Evolutionary conservation across 2,329 filamentous ascomycete genomes (phyloP).

Genomic region (Penicillium sp.): DNA sequence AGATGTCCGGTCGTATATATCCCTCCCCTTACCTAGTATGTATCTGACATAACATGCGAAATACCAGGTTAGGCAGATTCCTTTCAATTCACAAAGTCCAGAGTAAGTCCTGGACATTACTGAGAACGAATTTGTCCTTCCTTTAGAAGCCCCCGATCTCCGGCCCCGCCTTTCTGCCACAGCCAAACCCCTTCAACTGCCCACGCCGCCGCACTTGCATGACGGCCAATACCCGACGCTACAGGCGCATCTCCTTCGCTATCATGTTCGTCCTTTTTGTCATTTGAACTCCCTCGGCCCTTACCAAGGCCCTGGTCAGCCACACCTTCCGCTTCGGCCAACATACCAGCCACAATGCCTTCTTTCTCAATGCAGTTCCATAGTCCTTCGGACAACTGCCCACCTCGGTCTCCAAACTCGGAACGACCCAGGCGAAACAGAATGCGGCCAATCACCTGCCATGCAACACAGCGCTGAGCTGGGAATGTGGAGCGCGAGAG

Average conservation of each 20-base stretch:
- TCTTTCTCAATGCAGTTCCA: constrained; percentile 78
- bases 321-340: constrained; percentile 67
- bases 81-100: no score
- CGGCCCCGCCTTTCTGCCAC: constrained; percentile 67
- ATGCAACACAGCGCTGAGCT: constrained; percentile 84
- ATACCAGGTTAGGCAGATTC: no score
- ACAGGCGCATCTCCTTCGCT: constrained; percentile 8
- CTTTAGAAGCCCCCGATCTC: constrained; percentile 42
- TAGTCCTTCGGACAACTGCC: constrained; percentile 69
- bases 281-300: constrained; percentile 4
- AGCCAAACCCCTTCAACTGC: constrained; percentile 88
- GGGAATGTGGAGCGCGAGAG: constrained; percentile 78
- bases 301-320: constrained; percentile 41
- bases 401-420: constrained; percentile 61
- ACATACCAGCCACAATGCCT: constrained; percentile 70
- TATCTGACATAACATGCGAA: no score
- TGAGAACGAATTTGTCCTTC: constrained; percentile 31
- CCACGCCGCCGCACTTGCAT: constrained; percentile 78
- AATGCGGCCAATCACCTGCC: constrained; percentile 82
- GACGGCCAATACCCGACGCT: constrained; percentile 47
- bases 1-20: no score
- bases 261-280: constrained; percentile 2
- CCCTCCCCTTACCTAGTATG: no score
- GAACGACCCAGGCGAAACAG: constrained; percentile 78
- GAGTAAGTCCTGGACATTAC: constrained; percentile 8